These are phyloP conservation scores for Pholiota microspora DNA, from an alignment of 768 basidiomycete species.

Conservation along the genomic window DNA sequence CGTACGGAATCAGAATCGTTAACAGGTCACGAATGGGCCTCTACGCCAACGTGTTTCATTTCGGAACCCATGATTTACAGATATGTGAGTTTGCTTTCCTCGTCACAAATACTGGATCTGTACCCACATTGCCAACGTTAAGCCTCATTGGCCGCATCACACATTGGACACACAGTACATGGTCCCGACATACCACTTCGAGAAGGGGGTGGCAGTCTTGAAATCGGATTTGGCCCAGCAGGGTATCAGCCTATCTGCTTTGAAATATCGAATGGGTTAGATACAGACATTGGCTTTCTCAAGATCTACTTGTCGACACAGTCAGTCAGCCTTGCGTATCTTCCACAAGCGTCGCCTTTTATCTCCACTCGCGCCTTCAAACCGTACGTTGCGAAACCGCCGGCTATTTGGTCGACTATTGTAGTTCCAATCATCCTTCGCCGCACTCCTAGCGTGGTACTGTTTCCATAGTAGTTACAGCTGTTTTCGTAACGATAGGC, in stretches of 20 bases:
- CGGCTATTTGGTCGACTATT: not conserved
- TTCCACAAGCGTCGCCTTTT: not conserved
- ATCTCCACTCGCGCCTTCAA: not conserved
- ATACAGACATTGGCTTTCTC: not conserved
- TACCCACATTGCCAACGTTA: not conserved
- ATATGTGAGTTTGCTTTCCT: not conserved
- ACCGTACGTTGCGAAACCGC: not conserved
- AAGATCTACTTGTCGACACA: conserved; percentile 1
- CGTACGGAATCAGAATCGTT: not conserved
- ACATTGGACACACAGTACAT: not conserved
- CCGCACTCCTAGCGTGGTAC: no score
- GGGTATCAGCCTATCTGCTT: not conserved
- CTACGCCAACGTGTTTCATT: not conserved
- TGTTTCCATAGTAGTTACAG: no score
- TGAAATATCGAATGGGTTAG: not conserved
- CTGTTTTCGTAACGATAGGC: no score
- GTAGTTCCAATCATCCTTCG: not conserved
- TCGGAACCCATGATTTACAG: not conserved
- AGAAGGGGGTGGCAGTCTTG: not conserved
- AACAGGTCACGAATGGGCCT: not conserved
- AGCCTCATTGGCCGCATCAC: not conserved
- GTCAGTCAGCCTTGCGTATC: not conserved
- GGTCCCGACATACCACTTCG: not conserved
- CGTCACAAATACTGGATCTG: not conserved
- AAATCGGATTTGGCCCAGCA: not conserved